Conservation (phyloP, 805 yeast species). For the Saccharomycopsis fibuligera region DNA sequence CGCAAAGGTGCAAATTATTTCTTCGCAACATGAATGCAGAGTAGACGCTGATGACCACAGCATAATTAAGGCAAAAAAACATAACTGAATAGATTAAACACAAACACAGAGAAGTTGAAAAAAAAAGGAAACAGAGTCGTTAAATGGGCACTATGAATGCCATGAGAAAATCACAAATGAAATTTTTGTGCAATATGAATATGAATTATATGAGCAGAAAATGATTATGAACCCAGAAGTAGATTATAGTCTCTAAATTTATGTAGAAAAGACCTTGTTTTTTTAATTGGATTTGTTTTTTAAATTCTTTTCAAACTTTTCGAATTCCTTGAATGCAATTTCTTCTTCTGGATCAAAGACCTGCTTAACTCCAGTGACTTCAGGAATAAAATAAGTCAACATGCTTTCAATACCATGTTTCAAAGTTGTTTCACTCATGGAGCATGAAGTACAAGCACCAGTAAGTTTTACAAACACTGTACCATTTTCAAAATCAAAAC, state of each 20-base stretch:
- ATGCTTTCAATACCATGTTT: constrained; percentile 96
- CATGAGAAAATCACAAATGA: no score
- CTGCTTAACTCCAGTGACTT: constrained; percentile 83
- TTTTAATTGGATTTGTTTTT: constrained; percentile 4
- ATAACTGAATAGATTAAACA: no score
- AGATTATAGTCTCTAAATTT: no score
- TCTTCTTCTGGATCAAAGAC: constrained; percentile 73
- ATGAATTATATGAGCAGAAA: constrained; percentile 24
- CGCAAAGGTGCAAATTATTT: no score
- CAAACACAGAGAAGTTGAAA: no score
- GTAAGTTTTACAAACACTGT: constrained; percentile 81
- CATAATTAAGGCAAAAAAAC: no score
- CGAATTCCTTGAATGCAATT: constrained; percentile 76
- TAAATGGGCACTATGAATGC: no score
- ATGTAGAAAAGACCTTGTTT: no score
- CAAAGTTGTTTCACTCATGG: constrained; percentile 83
- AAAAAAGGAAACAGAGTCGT: no score
- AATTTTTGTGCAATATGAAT: no score
- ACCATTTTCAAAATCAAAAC: constrained; percentile 80
- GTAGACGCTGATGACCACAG: no score
- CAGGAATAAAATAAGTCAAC: constrained; percentile 95
- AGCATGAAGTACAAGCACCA: constrained; percentile 95
- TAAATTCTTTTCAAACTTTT: constrained; percentile 61
- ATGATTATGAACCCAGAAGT: constrained; percentile 51
- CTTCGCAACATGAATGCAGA: no score